These are phyloP conservation scores for Salix caprea DNA, from an alignment of 345 rosid species.

Conservation along the genomic window DNA sequence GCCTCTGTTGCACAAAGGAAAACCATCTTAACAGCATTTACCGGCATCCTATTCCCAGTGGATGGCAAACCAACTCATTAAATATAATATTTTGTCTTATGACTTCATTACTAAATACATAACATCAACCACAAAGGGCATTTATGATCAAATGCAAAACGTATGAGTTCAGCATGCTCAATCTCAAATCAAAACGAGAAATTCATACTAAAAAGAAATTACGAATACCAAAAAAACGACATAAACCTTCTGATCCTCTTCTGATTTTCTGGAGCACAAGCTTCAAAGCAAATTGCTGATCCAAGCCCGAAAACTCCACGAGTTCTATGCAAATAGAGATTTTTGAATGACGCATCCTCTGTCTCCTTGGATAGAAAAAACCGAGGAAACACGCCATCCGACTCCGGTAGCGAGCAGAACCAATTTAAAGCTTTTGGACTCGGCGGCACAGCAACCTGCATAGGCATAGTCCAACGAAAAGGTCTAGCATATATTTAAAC, in stretches of 20 bases:
- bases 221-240: neutral
- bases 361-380: constrained; percentile 74
- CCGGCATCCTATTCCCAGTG: neutral
- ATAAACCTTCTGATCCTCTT: constrained; percentile 47
- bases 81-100: neutral
- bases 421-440: constrained; percentile 77
- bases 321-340: constrained; percentile 47
- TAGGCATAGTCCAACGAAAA: constrained; percentile 6
- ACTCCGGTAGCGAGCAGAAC: constrained; percentile 69
- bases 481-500: neutral
- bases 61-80: neutral
- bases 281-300: constrained; percentile 58
- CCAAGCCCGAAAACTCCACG: constrained; percentile 82
- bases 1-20: neutral
- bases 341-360: constrained; percentile 40
- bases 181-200: neutral
- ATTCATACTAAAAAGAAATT: neutral
- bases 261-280: constrained; percentile 16
- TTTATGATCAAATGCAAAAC: neutral
- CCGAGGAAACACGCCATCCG: constrained; percentile 54
- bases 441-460: constrained; percentile 84
- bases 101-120: neutral
- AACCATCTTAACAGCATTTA: neutral
- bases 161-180: neutral
- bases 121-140: neutral